These are phyloP conservation scores for Raphidocelis subcapitata DNA, from an alignment of 139 green algal genomes.

Conservation along the genomic window DNA sequence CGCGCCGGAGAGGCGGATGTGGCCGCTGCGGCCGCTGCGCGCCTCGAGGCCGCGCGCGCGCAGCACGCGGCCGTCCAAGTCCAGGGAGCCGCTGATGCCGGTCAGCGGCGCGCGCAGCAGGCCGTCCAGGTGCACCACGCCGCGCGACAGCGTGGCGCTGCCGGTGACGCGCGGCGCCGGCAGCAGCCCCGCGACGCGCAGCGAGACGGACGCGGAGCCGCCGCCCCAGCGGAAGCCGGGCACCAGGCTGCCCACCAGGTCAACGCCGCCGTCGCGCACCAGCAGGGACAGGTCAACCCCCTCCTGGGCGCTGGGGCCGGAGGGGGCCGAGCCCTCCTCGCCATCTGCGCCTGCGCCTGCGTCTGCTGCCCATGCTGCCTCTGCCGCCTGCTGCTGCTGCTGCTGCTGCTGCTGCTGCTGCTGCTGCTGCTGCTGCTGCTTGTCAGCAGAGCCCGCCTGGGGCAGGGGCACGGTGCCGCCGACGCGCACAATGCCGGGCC, in stretches of 20 bases:
- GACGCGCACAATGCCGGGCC: conserved; percentile 49
- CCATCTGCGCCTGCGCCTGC: not conserved
- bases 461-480: conserved; percentile 19
- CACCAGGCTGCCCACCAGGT: conserved; percentile 66
- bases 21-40: conserved; percentile 61
- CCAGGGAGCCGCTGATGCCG: conserved; percentile 27
- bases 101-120: conserved; percentile 32
- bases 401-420: conserved; percentile 4
- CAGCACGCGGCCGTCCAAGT: conserved; percentile 23
- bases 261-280: conserved; percentile 84
- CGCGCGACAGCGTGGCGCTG: conserved; percentile 32
- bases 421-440: conserved; percentile 5
- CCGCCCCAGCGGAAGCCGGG: conserved; percentile 72
- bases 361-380: not conserved
- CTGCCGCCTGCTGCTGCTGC: conserved; percentile 3
- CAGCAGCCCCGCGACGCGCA: conserved; percentile 48
- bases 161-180: conserved; percentile 35
- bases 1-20: conserved; percentile 53
- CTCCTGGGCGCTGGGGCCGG: conserved; percentile 2
- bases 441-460: not conserved
- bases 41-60: conserved; percentile 68
- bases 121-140: not conserved
- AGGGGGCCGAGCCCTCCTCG: not conserved
- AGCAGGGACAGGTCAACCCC: conserved; percentile 53
- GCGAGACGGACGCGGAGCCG: conserved; percentile 66